A percentile compares a stretch with the other conserved stretches of the same genome.
phyloP scores from a whole-genome alignment of 257 asterid species.

The Solanum chiquidenum region DNA sequence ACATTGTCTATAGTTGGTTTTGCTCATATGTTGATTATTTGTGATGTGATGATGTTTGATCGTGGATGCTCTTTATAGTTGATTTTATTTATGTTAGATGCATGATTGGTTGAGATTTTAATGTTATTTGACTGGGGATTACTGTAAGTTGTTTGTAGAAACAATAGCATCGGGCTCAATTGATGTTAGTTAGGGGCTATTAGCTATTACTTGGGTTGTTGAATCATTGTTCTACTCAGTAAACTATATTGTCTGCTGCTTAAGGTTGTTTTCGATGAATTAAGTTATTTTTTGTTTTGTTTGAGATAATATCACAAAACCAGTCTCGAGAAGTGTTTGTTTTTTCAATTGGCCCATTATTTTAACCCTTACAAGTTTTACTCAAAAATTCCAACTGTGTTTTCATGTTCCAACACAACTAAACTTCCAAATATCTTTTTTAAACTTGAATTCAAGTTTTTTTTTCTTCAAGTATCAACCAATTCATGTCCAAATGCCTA shows the following conservation, averaged over 20 bases:
- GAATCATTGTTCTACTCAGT: neutral
- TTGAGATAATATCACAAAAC: neutral
- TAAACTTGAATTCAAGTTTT: neutral
- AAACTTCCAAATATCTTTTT: neutral
- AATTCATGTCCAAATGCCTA: neutral
- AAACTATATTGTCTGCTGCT: neutral
- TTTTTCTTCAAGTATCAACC: neutral
- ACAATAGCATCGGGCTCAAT: neutral
- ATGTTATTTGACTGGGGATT: neutral
- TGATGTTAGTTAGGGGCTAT: neutral
- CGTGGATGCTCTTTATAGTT: neutral
- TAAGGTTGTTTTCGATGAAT: neutral
- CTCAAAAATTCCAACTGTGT: too few species aligned
- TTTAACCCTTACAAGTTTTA: neutral
- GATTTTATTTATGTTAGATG: neutral
- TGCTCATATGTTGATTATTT: neutral
- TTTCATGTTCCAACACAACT: neutral
- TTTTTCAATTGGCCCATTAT: neutral
- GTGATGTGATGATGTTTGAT: neutral
- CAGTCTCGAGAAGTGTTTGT: neutral
- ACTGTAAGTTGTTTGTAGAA: neutral
- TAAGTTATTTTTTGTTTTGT: neutral
- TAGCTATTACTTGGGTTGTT: neutral
- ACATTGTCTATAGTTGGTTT: neutral
- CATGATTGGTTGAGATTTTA: neutral